Percentiles rank a stretch among this genome's conserved stretches.
Conservation (phyloP, 306 rosid genomes). For the Leucaena leucocephala region DNA sequence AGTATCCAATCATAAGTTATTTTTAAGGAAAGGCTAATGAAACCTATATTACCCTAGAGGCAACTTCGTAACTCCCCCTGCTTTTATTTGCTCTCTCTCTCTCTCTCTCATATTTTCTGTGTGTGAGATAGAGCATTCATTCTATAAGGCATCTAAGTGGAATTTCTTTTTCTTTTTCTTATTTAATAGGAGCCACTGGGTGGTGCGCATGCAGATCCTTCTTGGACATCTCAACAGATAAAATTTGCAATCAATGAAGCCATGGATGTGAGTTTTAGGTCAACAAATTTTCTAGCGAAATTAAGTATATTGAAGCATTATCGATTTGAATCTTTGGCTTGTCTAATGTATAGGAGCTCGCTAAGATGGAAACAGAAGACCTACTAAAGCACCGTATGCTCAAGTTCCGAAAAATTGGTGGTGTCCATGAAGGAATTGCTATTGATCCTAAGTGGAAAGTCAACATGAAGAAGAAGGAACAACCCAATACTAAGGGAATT, state of each 20-base stretch:
- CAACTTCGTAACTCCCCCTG: conserved; percentile 17
- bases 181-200: conserved; percentile 84
- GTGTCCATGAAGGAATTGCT: conserved; percentile 73
- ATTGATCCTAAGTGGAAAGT: conserved; percentile 59
- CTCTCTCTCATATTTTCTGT: neutral
- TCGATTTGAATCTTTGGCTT: conserved; percentile 36
- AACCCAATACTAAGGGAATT: conserved; percentile 42
- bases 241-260: conserved; percentile 67
- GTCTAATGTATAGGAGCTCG: conserved; percentile 65
- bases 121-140: neutral
- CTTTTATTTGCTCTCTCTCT: conserved; percentile 16
- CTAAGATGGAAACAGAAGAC: conserved; percentile 60
- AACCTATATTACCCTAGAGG: neutral
- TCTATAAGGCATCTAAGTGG: conserved; percentile 22
- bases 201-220: conserved; percentile 90
- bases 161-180: conserved; percentile 22
- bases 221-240: conserved; percentile 86
- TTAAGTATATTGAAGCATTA: conserved; percentile 26
- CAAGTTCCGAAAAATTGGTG: conserved; percentile 88
- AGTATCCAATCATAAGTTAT: conserved; percentile 14
- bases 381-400: conserved; percentile 69
- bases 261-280: conserved; percentile 76
- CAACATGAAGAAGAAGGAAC: conserved; percentile 78
- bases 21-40: conserved; percentile 1
- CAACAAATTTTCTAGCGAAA: conserved; percentile 25